Percentiles rank a stretch among this genome's conserved stretches.
phyloP scores from a whole-genome alignment of 2,329 filamentous ascomycete genomes.

The Fusarium papillatum region DNA sequence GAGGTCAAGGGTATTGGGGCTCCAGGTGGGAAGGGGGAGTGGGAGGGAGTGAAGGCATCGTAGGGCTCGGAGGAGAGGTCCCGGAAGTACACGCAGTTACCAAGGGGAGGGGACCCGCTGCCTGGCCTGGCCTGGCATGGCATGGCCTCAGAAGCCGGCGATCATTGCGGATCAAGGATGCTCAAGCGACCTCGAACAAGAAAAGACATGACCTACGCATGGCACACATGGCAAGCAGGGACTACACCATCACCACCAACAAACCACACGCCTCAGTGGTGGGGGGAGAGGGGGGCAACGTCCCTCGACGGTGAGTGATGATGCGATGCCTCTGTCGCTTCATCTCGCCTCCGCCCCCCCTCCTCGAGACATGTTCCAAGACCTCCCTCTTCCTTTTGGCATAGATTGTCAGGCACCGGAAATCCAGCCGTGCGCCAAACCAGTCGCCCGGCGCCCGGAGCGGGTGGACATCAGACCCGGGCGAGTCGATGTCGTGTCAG shows the following conservation, averaged over 20 bases:
- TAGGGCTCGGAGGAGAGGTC: constrained; percentile 32
- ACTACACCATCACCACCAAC: constrained; percentile 9
- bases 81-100: constrained; percentile 8
- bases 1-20: constrained; percentile 22
- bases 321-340: constrained; percentile 22
- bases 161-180: constrained; percentile 19
- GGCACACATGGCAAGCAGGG: constrained; percentile 30
- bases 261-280: not conserved
- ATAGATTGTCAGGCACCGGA: constrained; percentile 39
- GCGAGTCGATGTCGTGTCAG: constrained; percentile 12
- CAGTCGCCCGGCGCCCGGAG: constrained; percentile 32
- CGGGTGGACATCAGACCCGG: constrained; percentile 27
- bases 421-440: constrained; percentile 33
- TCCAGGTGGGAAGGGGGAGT: not conserved
- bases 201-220: constrained; percentile 2
- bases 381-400: constrained; percentile 17
- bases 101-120: constrained; percentile 10
- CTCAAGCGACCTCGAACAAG: constrained; percentile 2
- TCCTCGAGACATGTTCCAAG: constrained; percentile 4
- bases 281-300: not conserved
- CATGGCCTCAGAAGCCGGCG: constrained; percentile 18
- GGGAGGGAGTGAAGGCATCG: constrained; percentile 21
- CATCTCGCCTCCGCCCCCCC: constrained; percentile 4
- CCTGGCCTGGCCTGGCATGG: not conserved
- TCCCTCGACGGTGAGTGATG: not conserved